Evolutionary conservation across 148 eudicot genomes (phyloP), one percentile per base, ranked within the genome.

Genomic region (Bassia scoparia): DNA sequence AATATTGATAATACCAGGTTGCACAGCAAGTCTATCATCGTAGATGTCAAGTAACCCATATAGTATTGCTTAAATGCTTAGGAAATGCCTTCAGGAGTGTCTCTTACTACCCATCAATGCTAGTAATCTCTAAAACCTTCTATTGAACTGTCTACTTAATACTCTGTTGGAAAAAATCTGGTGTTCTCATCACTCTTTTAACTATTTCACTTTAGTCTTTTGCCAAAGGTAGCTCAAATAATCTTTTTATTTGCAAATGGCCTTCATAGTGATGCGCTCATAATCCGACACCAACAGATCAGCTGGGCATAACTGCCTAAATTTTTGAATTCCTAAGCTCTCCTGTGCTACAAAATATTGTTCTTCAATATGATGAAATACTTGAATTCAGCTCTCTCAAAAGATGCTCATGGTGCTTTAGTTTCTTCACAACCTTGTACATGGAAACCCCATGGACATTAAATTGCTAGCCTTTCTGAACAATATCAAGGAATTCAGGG

Each of bases 361-460:
- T 0, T 11, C 50, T 63, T 63, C 67, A 33, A 63, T 63, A 14
- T 34, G 15, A 34, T 35, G 20, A 63, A 33, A 31, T 16, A 14
- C 17, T 33, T 41, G 0, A 9, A 13, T 63, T 63, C 23, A 63
- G 10, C 7, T 16, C n/a, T 20, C 13, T 33, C 4, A 63, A 24
- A 2, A 8, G n/a, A 2, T 63, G n/a, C 44, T 63, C 34, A 3
- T 12, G 20, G 15, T 31, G 3, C 43, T 17, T 63, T 2, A 63
- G 46, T n/a, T 35, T 63, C 38, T 35, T 63, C 8, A 63, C 67
- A 7, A 63, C 67, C n/a, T 63, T 15, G 38, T 33, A 63, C 67
- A 63, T 63, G 2, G 0, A 23, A 63, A 20, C 35, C 21, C 67
- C 67, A 11, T 12, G 1, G 10, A 63, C 24, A 4, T 33, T 15